A percentile compares a stretch with the other conserved stretches of the same genome.
Evolutionary conservation across 768 basidiomycete species (phyloP).

Genomic region (Termitomyces sp.): DNA sequence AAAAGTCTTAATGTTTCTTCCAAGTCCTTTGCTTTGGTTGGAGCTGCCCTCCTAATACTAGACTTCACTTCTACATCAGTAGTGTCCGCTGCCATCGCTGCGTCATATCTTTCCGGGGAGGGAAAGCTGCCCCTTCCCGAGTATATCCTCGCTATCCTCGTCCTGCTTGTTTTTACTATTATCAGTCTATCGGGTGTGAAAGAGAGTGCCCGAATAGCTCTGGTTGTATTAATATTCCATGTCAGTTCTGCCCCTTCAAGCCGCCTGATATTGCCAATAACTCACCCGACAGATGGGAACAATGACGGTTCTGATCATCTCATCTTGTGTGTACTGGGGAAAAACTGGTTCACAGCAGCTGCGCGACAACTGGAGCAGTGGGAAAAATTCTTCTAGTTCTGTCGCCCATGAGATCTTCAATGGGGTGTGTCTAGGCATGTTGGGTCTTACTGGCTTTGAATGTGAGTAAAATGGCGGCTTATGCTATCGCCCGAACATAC

Average conservation of each 20-base stretch:
- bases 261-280: background rate
- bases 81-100: conserved; percentile 72
- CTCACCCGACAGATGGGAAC: conserved; percentile 41
- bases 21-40: conserved; percentile 61
- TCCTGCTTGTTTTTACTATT: conserved; percentile 50
- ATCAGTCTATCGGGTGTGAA: conserved; percentile 57
- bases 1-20: conserved; percentile 58
- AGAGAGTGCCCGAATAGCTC: conserved; percentile 61
- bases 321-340: conserved; percentile 49
- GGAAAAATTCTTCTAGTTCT: conserved; percentile 25
- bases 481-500: background rate
- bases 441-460: conserved; percentile 72
- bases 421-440: conserved; percentile 68
- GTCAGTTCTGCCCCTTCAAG: conserved; percentile 30
- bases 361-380: conserved; percentile 50
- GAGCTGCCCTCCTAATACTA: conserved; percentile 63
- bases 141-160: conserved; percentile 48
- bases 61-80: conserved; percentile 69
- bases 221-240: conserved; percentile 56
- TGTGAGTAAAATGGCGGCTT: conserved; percentile 34
- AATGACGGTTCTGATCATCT: conserved; percentile 53
- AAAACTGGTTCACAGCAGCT: conserved; percentile 46
- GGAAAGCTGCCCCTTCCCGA: conserved; percentile 53
- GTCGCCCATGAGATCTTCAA: conserved; percentile 52
- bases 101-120: conserved; percentile 65